Evolutionary conservation across 169 alveolate genomes (phyloP).

Genomic region (Babesia sp.): DNA sequence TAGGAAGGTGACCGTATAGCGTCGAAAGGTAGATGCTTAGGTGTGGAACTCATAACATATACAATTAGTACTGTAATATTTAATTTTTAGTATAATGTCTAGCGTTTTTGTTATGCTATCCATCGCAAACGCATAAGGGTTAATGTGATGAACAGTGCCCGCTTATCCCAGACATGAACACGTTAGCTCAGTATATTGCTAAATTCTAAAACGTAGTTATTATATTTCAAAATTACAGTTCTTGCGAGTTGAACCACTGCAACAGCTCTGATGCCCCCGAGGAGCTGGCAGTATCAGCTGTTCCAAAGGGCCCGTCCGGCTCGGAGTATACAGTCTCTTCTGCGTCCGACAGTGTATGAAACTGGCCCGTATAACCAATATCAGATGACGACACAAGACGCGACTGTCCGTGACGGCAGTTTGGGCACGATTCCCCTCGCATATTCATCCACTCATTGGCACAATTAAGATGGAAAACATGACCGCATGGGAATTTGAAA

Average conservation of each 20-base stretch:
- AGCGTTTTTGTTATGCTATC: too few relatives aligned
- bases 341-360: slow-evolving; percentile 6
- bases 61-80: too few relatives aligned
- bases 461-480: slow-evolving; percentile 71
- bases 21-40: too few relatives aligned
- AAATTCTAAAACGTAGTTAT: background rate
- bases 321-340: slow-evolving; percentile 9
- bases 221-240: background rate
- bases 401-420: slow-evolving; percentile 46
- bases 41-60: too few relatives aligned
- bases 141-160: too few relatives aligned
- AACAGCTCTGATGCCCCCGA: slow-evolving; percentile 7
- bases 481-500: slow-evolving; percentile 67
- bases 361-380: background rate
- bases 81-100: too few relatives aligned
- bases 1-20: background rate
- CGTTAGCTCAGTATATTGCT: too few relatives aligned
- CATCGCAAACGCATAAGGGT: too few relatives aligned
- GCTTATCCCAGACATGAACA: too few relatives aligned
- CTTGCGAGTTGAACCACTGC: slow-evolving; percentile 41
- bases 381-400: background rate
- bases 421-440: slow-evolving; percentile 71
- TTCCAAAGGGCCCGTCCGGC: background rate
- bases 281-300: background rate
- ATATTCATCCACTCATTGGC: slow-evolving; percentile 65